Percentiles rank a stretch among this genome's conserved stretches.
Evolutionary conservation across 179 eudicot genomes (phyloP).

Genomic region (Spergularia azorica): DNA sequence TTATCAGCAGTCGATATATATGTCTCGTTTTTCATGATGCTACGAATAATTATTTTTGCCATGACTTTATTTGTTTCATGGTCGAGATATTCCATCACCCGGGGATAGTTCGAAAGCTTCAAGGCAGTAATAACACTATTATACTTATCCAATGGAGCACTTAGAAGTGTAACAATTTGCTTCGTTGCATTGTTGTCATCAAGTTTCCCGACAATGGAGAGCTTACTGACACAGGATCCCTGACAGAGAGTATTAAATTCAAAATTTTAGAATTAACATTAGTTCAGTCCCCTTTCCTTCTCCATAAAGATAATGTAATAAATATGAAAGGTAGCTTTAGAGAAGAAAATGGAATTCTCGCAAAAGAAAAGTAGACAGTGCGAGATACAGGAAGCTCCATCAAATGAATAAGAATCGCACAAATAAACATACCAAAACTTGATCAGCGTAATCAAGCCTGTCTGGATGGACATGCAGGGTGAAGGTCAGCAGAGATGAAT

Average conservation of each 20-base stretch:
- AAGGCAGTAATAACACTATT: constrained; percentile 84
- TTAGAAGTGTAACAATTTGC: constrained; percentile 92
- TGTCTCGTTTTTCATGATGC: constrained; percentile 78
- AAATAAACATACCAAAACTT: constrained; percentile 78
- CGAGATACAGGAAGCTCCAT: neutral
- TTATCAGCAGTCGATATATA: constrained; percentile 76
- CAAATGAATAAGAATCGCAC: constrained; percentile 14
- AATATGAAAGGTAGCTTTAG: neutral
- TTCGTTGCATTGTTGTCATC: constrained; percentile 79
- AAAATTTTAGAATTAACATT: neutral
- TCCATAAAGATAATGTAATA: neutral
- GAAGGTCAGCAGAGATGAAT: constrained; percentile 91
- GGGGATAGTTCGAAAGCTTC: constrained; percentile 91
- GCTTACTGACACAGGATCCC: constrained; percentile 91
- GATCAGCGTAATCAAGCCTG: constrained; percentile 97
- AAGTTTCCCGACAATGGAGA: constrained; percentile 72
- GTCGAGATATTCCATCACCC: constrained; percentile 90
- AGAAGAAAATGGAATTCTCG: neutral
- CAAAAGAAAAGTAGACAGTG: neutral
- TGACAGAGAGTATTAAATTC: constrained; percentile 26
- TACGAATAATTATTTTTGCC: constrained; percentile 87
- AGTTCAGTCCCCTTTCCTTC: neutral
- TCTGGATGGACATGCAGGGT: constrained; percentile 95
- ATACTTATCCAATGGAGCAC: constrained; percentile 95
- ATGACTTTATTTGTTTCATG: constrained; percentile 80